A percentile compares a stretch with the other conserved stretches of the same genome.
phyloP scores from a whole-genome alignment of 2,329 filamentous ascomycete species.

The Gyromitra esculenta region DNA sequence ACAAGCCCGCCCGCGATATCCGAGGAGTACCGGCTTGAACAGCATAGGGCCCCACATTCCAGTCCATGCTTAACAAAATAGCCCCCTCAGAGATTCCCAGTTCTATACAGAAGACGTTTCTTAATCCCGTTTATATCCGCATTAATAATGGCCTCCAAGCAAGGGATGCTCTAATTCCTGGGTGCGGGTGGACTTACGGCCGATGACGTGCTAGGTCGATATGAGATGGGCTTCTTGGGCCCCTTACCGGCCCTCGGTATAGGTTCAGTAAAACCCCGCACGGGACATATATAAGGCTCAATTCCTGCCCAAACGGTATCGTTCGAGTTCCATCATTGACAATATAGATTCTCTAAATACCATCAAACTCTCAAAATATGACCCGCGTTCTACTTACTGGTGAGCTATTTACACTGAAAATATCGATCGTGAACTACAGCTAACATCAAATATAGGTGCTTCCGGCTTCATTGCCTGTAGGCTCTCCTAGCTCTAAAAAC shows the following conservation, averaged over 20 bases:
- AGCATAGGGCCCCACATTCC: background rate
- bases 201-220: conserved; percentile 14
- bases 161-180: no score
- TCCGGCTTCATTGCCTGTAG: conserved; percentile 66
- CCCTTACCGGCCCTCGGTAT: conserved; percentile 16
- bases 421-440: background rate
- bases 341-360: background rate
- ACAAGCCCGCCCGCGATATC: background rate
- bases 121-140: conserved; percentile 28
- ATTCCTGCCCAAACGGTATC: background rate
- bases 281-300: conserved; percentile 6
- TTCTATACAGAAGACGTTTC: background rate
- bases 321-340: background rate
- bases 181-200: background rate
- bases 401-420: conserved; percentile 14
- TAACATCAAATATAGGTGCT: conserved; percentile 61
- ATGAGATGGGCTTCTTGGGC: background rate
- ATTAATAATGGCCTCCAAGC: background rate
- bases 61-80: background rate
- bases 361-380: conserved; percentile 37
- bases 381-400: conserved; percentile 54
- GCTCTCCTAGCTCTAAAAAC: background rate
- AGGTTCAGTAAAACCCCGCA: conserved; percentile 19
- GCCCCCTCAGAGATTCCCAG: background rate
- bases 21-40: background rate